Percentiles rank a stretch among this genome's conserved stretches.
Conservation (phyloP, 164 flowering plant species). For the Pachysandra terminalis region DNA sequence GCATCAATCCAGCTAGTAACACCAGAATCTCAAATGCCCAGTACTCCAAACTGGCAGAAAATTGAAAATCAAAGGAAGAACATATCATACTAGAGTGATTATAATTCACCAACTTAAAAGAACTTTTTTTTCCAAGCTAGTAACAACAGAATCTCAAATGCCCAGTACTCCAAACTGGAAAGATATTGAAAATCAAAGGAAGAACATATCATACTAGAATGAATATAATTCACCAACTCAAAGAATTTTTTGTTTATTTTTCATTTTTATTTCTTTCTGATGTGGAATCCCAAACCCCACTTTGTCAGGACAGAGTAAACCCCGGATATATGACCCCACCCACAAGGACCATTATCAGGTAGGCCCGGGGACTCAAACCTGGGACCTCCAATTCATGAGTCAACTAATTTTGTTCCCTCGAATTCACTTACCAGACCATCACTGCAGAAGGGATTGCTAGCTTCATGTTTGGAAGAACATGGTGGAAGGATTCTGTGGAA, state of each 20-base stretch:
- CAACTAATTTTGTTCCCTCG: too few species aligned
- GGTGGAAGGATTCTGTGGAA: conserved; percentile 45
- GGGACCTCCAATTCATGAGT: too few species aligned
- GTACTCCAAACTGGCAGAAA: conserved; percentile 63
- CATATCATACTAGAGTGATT: background rate
- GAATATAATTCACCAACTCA: too few species aligned
- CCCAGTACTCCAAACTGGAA: conserved; percentile 88
- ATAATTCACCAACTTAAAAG: too few species aligned
- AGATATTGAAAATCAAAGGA: background rate
- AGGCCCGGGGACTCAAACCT: too few species aligned
- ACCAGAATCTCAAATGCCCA: conserved; percentile 96
- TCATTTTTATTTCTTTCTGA: too few species aligned
- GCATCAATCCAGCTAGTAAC: conserved; percentile 78
- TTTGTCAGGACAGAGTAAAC: too few species aligned
- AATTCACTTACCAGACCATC: conserved; percentile 77
- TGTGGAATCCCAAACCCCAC: too few species aligned
- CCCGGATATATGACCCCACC: too few species aligned
- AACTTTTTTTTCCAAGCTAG: conserved; percentile 47
- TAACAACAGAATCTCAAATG: conserved; percentile 82
- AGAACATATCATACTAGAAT: background rate
- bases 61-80: background rate
- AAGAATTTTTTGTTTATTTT: too few species aligned
- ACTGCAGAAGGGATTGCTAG: conserved; percentile 87
- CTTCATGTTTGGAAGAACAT: conserved; percentile 48
- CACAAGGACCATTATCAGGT: too few species aligned